Percentiles rank a stretch among this genome's conserved stretches.
These are phyloP conservation scores for Tuber magnatum DNA, from an alignment of 495 filamentous ascomycete genomes.

Conservation along the genomic window DNA sequence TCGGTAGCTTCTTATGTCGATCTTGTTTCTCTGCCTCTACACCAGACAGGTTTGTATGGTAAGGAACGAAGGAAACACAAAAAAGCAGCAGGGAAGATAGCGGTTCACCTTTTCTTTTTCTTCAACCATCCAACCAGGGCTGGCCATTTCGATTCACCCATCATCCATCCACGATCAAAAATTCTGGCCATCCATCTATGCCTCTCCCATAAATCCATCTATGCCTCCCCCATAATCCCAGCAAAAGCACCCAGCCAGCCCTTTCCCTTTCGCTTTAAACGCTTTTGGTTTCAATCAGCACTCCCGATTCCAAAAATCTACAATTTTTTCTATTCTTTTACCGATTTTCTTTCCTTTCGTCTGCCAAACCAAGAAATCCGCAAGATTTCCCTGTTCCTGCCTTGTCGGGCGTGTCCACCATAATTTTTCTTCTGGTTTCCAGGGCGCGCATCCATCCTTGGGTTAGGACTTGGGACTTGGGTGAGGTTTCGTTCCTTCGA, in stretches of 20 bases:
- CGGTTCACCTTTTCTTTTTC: not conserved
- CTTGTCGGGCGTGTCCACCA: not conserved
- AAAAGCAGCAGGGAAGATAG: conserved; percentile 3
- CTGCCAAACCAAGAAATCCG: not conserved
- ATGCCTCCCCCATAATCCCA: conserved; percentile 34
- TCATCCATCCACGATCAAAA: not conserved
- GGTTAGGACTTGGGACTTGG: conserved; percentile 1
- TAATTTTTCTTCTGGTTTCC: not conserved
- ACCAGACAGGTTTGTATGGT: not conserved
- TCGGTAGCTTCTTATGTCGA: not conserved
- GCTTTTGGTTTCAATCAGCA: conserved; percentile 12
- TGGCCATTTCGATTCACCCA: not conserved
- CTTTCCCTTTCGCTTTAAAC: conserved; percentile 33
- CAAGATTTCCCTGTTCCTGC: not conserved
- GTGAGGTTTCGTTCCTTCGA: conserved; percentile 29
- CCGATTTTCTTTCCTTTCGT: not conserved
- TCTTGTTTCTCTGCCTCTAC: not conserved
- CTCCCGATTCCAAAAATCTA: not conserved
- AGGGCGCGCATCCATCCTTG: not conserved
- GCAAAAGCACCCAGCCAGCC: conserved; percentile 38
- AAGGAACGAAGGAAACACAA: not conserved
- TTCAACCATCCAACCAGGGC: not conserved
- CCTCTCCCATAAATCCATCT: conserved; percentile 39
- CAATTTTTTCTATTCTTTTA: not conserved
- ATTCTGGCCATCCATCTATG: conserved; percentile 33